phyloP scores from a whole-genome alignment of 768 basidiomycete species.

The Fomitopsis serialis region DNA sequence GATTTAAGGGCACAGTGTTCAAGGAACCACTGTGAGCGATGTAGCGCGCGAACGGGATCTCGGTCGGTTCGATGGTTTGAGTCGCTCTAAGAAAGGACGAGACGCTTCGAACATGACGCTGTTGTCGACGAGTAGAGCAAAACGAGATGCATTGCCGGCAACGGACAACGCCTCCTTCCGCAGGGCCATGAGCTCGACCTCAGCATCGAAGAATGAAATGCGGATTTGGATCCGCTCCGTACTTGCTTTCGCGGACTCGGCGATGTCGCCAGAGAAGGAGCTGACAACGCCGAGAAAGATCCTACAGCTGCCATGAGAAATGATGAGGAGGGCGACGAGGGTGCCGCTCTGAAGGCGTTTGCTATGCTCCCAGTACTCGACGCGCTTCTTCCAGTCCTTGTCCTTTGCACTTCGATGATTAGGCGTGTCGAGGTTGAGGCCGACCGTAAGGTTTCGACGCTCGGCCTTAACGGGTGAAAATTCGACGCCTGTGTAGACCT shows the following conservation, averaged over 20 bases:
- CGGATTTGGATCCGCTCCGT: constrained; percentile 36
- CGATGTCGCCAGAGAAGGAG: constrained; percentile 39
- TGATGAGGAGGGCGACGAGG: constrained; percentile 51
- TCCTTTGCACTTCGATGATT: constrained; percentile 45
- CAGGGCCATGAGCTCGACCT: constrained; percentile 43
- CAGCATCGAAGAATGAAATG: constrained; percentile 60
- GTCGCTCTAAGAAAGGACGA: constrained; percentile 60
- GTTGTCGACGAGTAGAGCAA: constrained; percentile 47
- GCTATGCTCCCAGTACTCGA: constrained; percentile 56
- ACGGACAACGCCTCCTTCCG: constrained; percentile 28
- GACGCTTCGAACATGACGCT: constrained; percentile 65
- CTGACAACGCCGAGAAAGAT: constrained; percentile 52
- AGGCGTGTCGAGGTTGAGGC: constrained; percentile 45
- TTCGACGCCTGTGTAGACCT: constrained; percentile 16
- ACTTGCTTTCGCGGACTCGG: constrained; percentile 33
- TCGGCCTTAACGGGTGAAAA: constrained; percentile 46
- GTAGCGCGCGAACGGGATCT: constrained; percentile 48
- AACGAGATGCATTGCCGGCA: constrained; percentile 9
- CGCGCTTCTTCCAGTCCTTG: constrained; percentile 31
- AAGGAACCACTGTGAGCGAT: constrained; percentile 44
- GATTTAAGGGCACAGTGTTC: constrained; percentile 30
- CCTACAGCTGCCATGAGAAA: constrained; percentile 19
- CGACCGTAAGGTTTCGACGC: constrained; percentile 45
- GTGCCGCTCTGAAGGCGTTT: constrained; percentile 58
- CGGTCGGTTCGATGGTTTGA: constrained; percentile 49